Percentiles rank a stretch among this genome's conserved stretches.
These are phyloP conservation scores for Oehlia diaphana DNA, from an alignment of 192 early-diverging fungal species.

Conservation along the genomic window DNA sequence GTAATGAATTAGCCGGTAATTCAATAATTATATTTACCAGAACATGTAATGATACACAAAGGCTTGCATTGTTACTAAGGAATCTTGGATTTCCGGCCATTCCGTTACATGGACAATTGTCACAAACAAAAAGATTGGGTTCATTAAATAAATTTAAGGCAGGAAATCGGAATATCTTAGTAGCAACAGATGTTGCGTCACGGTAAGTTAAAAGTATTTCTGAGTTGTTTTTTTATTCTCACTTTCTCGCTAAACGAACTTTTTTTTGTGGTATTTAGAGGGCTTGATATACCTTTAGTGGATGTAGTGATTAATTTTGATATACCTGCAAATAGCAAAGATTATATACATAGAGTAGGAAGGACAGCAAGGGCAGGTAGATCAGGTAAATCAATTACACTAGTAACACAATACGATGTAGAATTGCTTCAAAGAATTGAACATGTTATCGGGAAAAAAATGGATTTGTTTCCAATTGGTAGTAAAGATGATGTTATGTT, in stretches of 20 bases:
- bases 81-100: slow-evolving; percentile 95
- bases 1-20: slow-evolving; percentile 91
- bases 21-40: slow-evolving; percentile 92
- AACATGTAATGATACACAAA: slow-evolving; percentile 85
- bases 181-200: slow-evolving; percentile 94
- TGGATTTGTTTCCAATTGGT: slow-evolving; percentile 74
- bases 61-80: slow-evolving; percentile 82
- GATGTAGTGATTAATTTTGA: slow-evolving; percentile 98
- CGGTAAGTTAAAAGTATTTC: slow-evolving; percentile 40
- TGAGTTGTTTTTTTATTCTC: neutral
- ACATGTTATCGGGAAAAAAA: slow-evolving; percentile 83
- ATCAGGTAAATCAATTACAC: slow-evolving; percentile 77
- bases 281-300: slow-evolving; percentile 95
- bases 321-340: slow-evolving; percentile 85
- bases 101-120: slow-evolving; percentile 90
- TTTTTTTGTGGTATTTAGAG: slow-evolving; percentile 41
- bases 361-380: slow-evolving; percentile 83
- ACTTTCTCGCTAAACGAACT: neutral
- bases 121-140: slow-evolving; percentile 90
- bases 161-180: slow-evolving; percentile 81
- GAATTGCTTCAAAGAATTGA: slow-evolving; percentile 95
- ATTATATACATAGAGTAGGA: slow-evolving; percentile 87
- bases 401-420: slow-evolving; percentile 91
- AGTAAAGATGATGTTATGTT: slow-evolving; percentile 85
- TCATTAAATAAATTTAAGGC: slow-evolving; percentile 94